Conservation (phyloP, 345 rosid genomes). For the Gossypium anomalum region DNA sequence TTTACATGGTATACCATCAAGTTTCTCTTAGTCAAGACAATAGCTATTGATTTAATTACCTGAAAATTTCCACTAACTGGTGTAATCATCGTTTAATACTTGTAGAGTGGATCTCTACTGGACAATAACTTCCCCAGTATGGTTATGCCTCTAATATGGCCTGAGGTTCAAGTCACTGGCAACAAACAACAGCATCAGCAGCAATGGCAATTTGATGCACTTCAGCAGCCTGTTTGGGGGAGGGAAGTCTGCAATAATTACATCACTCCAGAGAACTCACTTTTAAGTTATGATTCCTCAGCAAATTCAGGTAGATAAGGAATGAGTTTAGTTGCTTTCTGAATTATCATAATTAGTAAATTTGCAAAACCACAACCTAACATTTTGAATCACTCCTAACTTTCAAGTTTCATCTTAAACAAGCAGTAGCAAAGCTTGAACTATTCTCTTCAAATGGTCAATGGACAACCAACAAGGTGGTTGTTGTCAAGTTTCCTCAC, state of each 20-base stretch:
- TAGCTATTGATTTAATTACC: neutral
- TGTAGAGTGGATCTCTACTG: slow-evolving; percentile 58
- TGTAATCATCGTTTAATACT: slow-evolving; percentile 3
- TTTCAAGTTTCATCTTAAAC: neutral
- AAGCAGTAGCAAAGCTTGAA: neutral
- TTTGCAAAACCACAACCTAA: neutral
- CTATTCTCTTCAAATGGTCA: neutral
- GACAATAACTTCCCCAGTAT: slow-evolving; percentile 58
- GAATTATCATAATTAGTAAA: neutral
- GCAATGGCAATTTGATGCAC: slow-evolving; percentile 58
- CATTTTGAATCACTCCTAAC: neutral
- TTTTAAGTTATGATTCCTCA: slow-evolving; percentile 57
- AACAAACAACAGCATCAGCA: slow-evolving; percentile 63
- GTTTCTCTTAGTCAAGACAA: neutral
- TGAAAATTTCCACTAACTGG: neutral
- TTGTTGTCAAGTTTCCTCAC: neutral
- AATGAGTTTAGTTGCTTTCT: neutral
- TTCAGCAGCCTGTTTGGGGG: slow-evolving; percentile 66
- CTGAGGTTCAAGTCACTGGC: slow-evolving; percentile 49
- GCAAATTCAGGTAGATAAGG: slow-evolving; percentile 55
- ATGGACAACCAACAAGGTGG: neutral
- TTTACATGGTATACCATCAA: neutral
- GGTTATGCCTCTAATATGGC: slow-evolving; percentile 61
- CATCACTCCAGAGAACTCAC: slow-evolving; percentile 51
- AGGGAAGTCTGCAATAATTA: slow-evolving; percentile 52